Evolutionary conservation across 2,329 filamentous ascomycete genomes (phyloP), one percentile per base, ranked within the genome.

Genomic region (Aspergillus aculeatus): DNA sequence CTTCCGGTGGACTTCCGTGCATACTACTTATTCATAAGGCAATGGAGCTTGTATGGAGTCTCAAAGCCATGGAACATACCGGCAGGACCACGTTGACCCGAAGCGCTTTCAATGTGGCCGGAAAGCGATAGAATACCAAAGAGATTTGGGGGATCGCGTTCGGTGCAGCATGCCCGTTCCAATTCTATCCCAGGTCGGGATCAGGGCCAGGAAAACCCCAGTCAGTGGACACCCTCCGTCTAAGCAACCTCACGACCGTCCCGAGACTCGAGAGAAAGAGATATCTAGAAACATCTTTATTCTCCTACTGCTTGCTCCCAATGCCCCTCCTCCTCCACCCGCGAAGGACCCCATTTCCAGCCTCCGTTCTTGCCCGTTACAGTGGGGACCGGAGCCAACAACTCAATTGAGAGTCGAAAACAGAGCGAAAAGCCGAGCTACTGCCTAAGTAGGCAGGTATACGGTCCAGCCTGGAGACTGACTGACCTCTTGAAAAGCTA

Each of bases 371-470:
- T 35, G 41, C 31, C 53, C 19, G 21, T 47, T 19, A 14, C 19
- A n/a, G 53, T 55, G 53, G 53, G 47, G 19, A 35, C 41, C 23
- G n/a, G 41, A 9, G 47, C 44, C 44, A 44, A 48, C 26, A 48
- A 31, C 14, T 24, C 9, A 48, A 32, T 32, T 35, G 7, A 31
- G 38, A 16, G 38, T 44, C 14, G 16, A 44, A 44, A 44, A 2
- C n/a, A 19, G 16, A 44, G 38, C 32, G 19, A 47, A 55, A 47
- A 47, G 26, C 5, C 41, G 26, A 21, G 23, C 53, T 55, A 47
- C 29, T 55, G n/a, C 53, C 53, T 29, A 48, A 55, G 53, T 32
- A 48, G 53, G 53, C 21, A 48, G 53, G 53, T 41, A 55, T 55
- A 12, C 29, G 44, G 53, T 26, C 26, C 24, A 47, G 53, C 23